A percentile compares a stretch with the other conserved stretches of the same genome.
Evolutionary conservation across 805 yeast genomes (phyloP).

Genomic region (Teunomyces lycoperdinae): DNA sequence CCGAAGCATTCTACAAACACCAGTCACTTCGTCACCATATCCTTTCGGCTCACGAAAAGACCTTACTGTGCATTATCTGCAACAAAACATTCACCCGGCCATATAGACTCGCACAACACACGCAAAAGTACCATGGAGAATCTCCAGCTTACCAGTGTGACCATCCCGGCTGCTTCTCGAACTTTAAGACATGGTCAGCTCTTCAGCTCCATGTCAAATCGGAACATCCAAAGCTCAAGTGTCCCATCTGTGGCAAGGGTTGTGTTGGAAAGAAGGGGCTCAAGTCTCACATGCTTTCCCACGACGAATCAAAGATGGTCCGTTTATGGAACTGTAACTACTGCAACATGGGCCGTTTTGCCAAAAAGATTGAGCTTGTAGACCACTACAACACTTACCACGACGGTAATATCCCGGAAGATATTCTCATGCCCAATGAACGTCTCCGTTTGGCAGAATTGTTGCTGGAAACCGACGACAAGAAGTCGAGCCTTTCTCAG

Average conservation of each 20-base stretch:
- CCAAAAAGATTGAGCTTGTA: slow-evolving; percentile 54
- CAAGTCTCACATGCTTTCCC: slow-evolving; percentile 66
- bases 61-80: slow-evolving; percentile 61
- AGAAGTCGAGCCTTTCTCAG: slow-evolving; percentile 6
- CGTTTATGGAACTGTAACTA: slow-evolving; percentile 66
- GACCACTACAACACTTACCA: slow-evolving; percentile 56
- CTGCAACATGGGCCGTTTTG: slow-evolving; percentile 49
- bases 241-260: slow-evolving; percentile 63
- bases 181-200: slow-evolving; percentile 71
- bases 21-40: slow-evolving; percentile 75
- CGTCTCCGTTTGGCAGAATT: slow-evolving; percentile 18
- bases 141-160: slow-evolving; percentile 58
- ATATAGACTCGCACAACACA: slow-evolving; percentile 63
- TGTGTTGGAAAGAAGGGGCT: slow-evolving; percentile 74
- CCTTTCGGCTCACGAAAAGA: slow-evolving; percentile 54
- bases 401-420: slow-evolving; percentile 37
- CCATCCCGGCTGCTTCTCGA: slow-evolving; percentile 54
- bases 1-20: slow-evolving; percentile 67
- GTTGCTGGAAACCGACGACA: slow-evolving; percentile 13
- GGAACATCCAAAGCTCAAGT: slow-evolving; percentile 68
- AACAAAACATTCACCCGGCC: slow-evolving; percentile 62
- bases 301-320: slow-evolving; percentile 51
- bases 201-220: slow-evolving; percentile 67
- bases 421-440: slow-evolving; percentile 25
- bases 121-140: slow-evolving; percentile 60